A percentile compares a stretch with the other conserved stretches of the same genome.
Evolutionary conservation across 2,329 filamentous ascomycete genomes (phyloP).

Genomic region (Sporothrix inflata): DNA sequence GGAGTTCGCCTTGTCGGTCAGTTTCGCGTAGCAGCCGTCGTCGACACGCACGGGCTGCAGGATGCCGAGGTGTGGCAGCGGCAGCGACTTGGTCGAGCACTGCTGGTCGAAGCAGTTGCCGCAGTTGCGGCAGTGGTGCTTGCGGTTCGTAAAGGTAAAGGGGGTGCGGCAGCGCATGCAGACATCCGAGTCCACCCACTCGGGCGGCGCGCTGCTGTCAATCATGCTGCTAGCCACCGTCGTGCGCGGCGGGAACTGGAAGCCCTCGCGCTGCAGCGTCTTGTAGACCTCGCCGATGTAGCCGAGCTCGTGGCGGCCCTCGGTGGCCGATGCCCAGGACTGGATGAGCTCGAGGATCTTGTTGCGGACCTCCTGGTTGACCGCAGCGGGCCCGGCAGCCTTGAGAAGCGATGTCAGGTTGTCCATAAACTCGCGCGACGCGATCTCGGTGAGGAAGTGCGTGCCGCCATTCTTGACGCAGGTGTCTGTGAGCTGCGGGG

Average conservation of each 20-base stretch:
- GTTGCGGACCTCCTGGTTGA: slow-evolving; percentile 82
- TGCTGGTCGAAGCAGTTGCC: slow-evolving; percentile 96
- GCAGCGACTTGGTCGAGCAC: slow-evolving; percentile 86
- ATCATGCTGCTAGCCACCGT: slow-evolving; percentile 96
- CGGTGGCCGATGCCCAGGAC: slow-evolving; percentile 86
- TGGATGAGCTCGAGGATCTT: slow-evolving; percentile 96
- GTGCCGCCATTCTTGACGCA: slow-evolving; percentile 98
- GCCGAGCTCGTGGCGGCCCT: slow-evolving; percentile 77
- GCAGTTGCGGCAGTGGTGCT: slow-evolving; percentile 97
- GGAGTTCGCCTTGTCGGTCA: slow-evolving; percentile 73
- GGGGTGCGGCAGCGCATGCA: slow-evolving; percentile 96
- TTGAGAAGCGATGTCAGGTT: slow-evolving; percentile 90
- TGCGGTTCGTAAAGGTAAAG: slow-evolving; percentile 97
- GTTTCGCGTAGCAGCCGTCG: slow-evolving; percentile 89
- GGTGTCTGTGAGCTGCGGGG: slow-evolving; percentile 80
- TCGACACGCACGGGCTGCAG: slow-evolving; percentile 89
- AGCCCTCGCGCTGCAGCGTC: slow-evolving; percentile 80
- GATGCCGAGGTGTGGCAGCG: slow-evolving; percentile 91
- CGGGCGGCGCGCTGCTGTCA: slow-evolving; percentile 94
- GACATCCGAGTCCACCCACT: slow-evolving; percentile 97
- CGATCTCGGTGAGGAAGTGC: slow-evolving; percentile 94
- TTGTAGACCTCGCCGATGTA: slow-evolving; percentile 91
- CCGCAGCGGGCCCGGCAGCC: slow-evolving; percentile 70
- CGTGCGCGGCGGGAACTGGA: slow-evolving; percentile 82
- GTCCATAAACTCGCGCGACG: slow-evolving; percentile 97